phyloP scores from a whole-genome alignment of 73 alveolate species.

The Tetrahymena malaccensis region DNA sequence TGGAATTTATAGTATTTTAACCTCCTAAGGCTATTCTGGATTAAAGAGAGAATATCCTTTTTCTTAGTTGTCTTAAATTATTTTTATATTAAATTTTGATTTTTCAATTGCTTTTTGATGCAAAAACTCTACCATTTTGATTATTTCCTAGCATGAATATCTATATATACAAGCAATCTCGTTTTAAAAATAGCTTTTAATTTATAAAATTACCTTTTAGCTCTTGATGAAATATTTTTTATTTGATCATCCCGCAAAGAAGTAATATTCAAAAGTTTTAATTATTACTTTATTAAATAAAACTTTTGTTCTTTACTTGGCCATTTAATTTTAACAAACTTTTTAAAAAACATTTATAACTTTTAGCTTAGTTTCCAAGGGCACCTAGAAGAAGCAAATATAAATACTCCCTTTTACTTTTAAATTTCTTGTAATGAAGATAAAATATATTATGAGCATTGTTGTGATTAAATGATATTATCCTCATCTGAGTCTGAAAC shows the following conservation, averaged over 20 bases:
- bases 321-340: not conserved
- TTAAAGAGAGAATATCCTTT: not conserved
- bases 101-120: not conserved
- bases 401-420: not conserved
- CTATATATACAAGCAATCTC: not conserved
- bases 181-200: not conserved
- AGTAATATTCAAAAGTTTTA: not conserved
- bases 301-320: not conserved
- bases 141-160: not conserved
- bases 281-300: not conserved
- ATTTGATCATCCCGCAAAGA: not conserved
- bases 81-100: not conserved
- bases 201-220: not conserved
- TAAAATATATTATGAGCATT: not conserved
- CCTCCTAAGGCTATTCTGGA: not conserved
- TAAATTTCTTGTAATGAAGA: not conserved
- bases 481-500: not conserved
- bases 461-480: not conserved
- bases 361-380: not conserved
- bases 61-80: not conserved
- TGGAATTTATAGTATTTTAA: not conserved
- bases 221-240: not conserved
- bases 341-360: not conserved
- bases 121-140: not conserved
- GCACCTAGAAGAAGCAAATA: not conserved